Conservation (phyloP, 768 basidiomycete genomes). For the Suillus spraguei region DNA sequence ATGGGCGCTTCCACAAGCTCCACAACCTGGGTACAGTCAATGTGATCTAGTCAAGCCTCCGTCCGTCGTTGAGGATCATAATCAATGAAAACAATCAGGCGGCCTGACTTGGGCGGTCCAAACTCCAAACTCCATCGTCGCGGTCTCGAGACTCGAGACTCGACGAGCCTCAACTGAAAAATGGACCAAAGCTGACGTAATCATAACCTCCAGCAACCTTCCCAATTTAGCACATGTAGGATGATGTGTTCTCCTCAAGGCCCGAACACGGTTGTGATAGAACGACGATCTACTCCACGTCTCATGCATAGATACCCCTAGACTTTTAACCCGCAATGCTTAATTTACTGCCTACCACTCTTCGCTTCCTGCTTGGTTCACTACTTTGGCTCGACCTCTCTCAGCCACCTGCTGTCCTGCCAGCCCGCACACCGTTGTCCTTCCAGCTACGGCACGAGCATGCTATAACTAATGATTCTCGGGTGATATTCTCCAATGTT, state of each 20-base stretch:
- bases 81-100: not conserved
- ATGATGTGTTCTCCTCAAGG: not conserved
- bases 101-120: not conserved
- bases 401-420: slow-evolving; percentile 15
- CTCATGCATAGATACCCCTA: slow-evolving; percentile 6
- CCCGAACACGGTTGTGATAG: not conserved
- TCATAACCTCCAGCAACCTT: not conserved
- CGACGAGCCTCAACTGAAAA: not conserved
- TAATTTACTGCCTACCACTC: slow-evolving; percentile 38
- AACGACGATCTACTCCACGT: not conserved
- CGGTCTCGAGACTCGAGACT: not conserved
- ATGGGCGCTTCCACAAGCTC: not conserved
- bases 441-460: slow-evolving; percentile 73
- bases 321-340: slow-evolving; percentile 19
- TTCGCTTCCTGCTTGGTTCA: slow-evolving; percentile 45
- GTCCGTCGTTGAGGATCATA: no score
- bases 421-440: slow-evolving; percentile 42
- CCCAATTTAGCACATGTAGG: not conserved
- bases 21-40: not conserved
- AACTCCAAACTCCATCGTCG: not conserved
- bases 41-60: not conserved
- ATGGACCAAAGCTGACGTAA: not conserved
- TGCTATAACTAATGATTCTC: slow-evolving; percentile 53
- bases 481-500: slow-evolving; percentile 58
- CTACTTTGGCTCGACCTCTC: slow-evolving; percentile 38